Percentiles rank a stretch among this genome's conserved stretches.
Evolutionary conservation across 345 rosid genomes (phyloP).

Genomic region (Limnanthes douglasii): DNA sequence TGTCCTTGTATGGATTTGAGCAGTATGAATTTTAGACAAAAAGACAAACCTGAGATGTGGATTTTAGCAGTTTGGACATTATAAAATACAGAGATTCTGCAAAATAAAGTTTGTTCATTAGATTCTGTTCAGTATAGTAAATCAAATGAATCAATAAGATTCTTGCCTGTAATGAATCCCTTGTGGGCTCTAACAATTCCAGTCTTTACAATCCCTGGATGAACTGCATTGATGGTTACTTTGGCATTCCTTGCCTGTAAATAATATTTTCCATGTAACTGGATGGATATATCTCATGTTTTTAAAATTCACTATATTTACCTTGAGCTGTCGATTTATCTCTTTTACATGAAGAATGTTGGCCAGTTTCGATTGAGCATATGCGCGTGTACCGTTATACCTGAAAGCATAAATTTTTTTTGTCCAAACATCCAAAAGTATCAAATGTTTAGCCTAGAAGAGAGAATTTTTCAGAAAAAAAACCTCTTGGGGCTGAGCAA

Average conservation of each 20-base stretch:
- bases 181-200: slow-evolving; percentile 83
- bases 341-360: slow-evolving; percentile 77
- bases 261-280: not conserved
- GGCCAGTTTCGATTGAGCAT: slow-evolving; percentile 82
- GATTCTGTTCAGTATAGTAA: not conserved
- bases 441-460: no score
- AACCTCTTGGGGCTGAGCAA: slow-evolving; percentile 68
- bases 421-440: no score
- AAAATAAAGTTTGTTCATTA: not conserved
- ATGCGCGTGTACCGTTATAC: slow-evolving; percentile 76
- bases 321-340: slow-evolving; percentile 62
- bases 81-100: slow-evolving; percentile 89
- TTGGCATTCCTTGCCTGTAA: slow-evolving; percentile 66
- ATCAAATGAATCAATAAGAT: not conserved
- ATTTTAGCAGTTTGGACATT: slow-evolving; percentile 79
- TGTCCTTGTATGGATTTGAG: no score
- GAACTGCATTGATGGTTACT: slow-evolving; percentile 80
- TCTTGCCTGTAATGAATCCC: slow-evolving; percentile 61
- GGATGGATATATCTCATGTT: not conserved
- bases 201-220: slow-evolving; percentile 91
- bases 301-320: slow-evolving; percentile 1
- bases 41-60: slow-evolving; percentile 50
- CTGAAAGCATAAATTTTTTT: slow-evolving; percentile 15
- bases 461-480: slow-evolving; percentile 1
- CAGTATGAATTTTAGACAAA: slow-evolving; percentile 5